phyloP scores from a whole-genome alignment of 2,329 filamentous ascomycete species.

The Volutella citrinella region DNA sequence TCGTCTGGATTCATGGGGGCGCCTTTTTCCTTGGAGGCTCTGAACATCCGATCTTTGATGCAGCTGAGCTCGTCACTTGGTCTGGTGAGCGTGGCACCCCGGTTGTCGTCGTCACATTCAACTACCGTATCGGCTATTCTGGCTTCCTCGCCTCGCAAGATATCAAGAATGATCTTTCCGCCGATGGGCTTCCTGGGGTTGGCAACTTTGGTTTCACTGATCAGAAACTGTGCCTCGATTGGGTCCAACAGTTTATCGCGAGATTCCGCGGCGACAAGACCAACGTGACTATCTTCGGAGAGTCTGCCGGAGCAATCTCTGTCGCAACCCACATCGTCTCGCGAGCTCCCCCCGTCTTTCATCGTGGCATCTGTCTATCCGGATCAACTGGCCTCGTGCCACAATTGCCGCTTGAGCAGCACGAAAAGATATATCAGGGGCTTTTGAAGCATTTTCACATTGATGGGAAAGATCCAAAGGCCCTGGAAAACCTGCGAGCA shows the following conservation, averaged over 20 bases:
- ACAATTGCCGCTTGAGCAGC: constrained; percentile 6
- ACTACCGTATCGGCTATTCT: constrained; percentile 26
- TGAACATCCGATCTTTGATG: constrained; percentile 52
- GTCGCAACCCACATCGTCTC: constrained; percentile 9
- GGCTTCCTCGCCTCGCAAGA: constrained; percentile 40
- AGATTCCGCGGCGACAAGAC: constrained; percentile 9
- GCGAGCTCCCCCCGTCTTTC: constrained; percentile 7
- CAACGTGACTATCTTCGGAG: constrained; percentile 12
- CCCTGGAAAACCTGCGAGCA: constrained; percentile 7
- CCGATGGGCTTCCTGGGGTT: constrained; percentile 6
- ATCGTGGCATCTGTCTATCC: constrained; percentile 12
- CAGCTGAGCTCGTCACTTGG: constrained; percentile 52
- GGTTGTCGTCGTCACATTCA: constrained; percentile 16
- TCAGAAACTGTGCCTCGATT: constrained; percentile 9
- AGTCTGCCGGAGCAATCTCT: constrained; percentile 10
- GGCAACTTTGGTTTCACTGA: constrained; percentile 11
- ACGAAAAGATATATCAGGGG: constrained; percentile 10
- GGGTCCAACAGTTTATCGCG: constrained; percentile 10
- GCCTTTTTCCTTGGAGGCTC: constrained; percentile 37
- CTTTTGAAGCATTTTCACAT: constrained; percentile 10
- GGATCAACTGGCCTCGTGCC: constrained; percentile 10
- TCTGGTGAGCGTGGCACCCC: constrained; percentile 34
- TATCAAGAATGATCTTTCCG: constrained; percentile 7
- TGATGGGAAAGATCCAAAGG: constrained; percentile 5
- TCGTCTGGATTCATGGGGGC: constrained; percentile 30